These are phyloP conservation scores for Sungouiella thailandica DNA, from an alignment of 805 yeast genomes.

Conservation along the genomic window DNA sequence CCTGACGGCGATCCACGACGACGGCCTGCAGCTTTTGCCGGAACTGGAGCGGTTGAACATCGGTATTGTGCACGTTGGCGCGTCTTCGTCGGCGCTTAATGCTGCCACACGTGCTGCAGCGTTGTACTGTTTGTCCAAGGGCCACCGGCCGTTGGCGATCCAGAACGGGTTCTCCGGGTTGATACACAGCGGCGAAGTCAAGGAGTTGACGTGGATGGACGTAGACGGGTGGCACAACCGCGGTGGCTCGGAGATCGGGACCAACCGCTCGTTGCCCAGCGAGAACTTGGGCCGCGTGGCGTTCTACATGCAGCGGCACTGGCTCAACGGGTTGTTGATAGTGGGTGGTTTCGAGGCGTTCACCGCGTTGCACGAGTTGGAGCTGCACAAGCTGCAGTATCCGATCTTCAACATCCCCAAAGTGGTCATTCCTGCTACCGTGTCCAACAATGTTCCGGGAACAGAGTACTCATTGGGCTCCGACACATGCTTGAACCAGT, in stretches of 20 bases:
- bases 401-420: slow-evolving; percentile 75
- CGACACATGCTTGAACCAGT: slow-evolving; percentile 69
- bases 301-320: slow-evolving; percentile 62
- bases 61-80: slow-evolving; percentile 90
- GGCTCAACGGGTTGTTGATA: slow-evolving; percentile 64
- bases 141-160: slow-evolving; percentile 87
- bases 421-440: slow-evolving; percentile 74
- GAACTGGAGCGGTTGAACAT: slow-evolving; percentile 56
- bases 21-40: slow-evolving; percentile 41
- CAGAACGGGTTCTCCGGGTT: slow-evolving; percentile 93
- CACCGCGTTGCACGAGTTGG: slow-evolving; percentile 63
- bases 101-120: slow-evolving; percentile 91
- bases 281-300: slow-evolving; percentile 68
- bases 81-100: slow-evolving; percentile 96
- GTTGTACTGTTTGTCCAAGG: slow-evolving; percentile 78
- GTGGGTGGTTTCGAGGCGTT: slow-evolving; percentile 85
- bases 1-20: slow-evolving; percentile 38
- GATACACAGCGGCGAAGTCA: slow-evolving; percentile 81
- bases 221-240: slow-evolving; percentile 82
- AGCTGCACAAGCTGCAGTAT: slow-evolving; percentile 51
- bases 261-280: slow-evolving; percentile 81
- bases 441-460: slow-evolving; percentile 79
- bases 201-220: slow-evolving; percentile 73
- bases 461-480: slow-evolving; percentile 74
- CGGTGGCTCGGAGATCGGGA: slow-evolving; percentile 97